Percentiles rank a stretch among this genome's conserved stretches.
Evolutionary conservation across 495 filamentous ascomycete genomes (phyloP).

Genomic region (Penicillium desertorum): DNA sequence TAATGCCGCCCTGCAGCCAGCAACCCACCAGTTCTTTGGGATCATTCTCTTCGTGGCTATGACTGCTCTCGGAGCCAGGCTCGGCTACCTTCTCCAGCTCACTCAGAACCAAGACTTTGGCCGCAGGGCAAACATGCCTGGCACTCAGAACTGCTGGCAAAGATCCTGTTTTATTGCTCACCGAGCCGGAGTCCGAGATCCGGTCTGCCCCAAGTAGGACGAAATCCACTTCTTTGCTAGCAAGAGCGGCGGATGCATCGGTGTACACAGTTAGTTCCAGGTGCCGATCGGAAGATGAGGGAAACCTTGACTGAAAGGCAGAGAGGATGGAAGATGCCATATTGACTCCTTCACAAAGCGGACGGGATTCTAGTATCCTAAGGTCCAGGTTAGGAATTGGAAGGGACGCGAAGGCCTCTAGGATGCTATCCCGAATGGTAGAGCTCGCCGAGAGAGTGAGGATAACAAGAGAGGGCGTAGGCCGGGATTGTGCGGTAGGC

Average conservation of each 20-base stretch:
- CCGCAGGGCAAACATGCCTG: conserved; percentile 40
- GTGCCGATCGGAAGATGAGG: conserved; percentile 14
- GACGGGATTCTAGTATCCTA: conserved; percentile 63
- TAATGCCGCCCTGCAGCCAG: conserved; percentile 41
- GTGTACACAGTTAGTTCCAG: conserved; percentile 53
- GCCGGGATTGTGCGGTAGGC: conserved; percentile 16
- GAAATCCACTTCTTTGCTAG: conserved; percentile 47
- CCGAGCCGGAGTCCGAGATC: conserved; percentile 51
- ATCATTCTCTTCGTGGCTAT: conserved; percentile 49
- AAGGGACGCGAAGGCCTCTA: conserved; percentile 29
- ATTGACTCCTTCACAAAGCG: conserved; percentile 62
- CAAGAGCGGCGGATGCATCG: conserved; percentile 59
- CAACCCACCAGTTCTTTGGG: conserved; percentile 43
- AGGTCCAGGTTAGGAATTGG: conserved; percentile 47
- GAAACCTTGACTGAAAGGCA: conserved; percentile 25
- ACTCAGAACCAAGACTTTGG: conserved; percentile 54
- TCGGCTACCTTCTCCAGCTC: conserved; percentile 61
- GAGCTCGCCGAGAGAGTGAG: conserved; percentile 62
- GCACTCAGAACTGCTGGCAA: conserved; percentile 54
- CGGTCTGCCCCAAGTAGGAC: conserved; percentile 64
- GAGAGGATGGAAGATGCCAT: conserved; percentile 50
- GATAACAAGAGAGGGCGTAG: conserved; percentile 39
- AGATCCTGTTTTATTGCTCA: conserved; percentile 67
- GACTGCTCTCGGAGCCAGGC: conserved; percentile 35
- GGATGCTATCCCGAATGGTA: conserved; percentile 51